These are phyloP conservation scores for Corymbia maculata DNA, from an alignment of 345 rosid species.

Conservation along the genomic window DNA sequence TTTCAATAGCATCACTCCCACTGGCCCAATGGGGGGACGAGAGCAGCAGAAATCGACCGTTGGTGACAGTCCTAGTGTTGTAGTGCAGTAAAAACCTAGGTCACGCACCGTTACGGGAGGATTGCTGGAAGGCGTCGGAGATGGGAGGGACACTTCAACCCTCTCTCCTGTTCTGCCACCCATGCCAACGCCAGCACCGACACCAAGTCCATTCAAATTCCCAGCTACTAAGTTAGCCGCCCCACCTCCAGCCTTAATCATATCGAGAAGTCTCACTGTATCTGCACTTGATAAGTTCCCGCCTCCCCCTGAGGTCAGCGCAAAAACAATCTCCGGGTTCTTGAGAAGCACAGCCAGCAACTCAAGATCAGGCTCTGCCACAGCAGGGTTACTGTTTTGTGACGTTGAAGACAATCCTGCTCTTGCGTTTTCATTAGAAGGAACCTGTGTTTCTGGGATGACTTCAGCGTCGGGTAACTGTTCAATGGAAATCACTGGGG, in stretches of 20 bases:
- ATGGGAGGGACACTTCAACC: constrained; percentile 88
- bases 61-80: background rate
- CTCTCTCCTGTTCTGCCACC: constrained; percentile 42
- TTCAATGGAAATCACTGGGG: constrained; percentile 72
- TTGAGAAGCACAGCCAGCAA: constrained; percentile 87
- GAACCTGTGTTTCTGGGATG: constrained; percentile 36
- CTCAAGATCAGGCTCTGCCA: constrained; percentile 77
- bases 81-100: constrained; percentile 22
- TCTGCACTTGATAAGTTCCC: constrained; percentile 54
- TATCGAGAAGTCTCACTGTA: constrained; percentile 73
- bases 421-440: constrained; percentile 20
- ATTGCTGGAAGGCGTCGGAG: constrained; percentile 83
- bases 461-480: constrained; percentile 68
- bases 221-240: background rate
- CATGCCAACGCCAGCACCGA: background rate
- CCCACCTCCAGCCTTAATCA: constrained; percentile 51
- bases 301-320: constrained; percentile 78
- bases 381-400: constrained; percentile 5
- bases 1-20: background rate
- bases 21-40: background rate
- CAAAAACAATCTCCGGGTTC: constrained; percentile 85
- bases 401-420: constrained; percentile 22
- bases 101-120: constrained; percentile 90
- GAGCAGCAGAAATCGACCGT: background rate
- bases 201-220: constrained; percentile 10